Percentiles rank a stretch among this genome's conserved stretches.
Evolutionary conservation across 208 protist species (phyloP).

Genomic region (Crithidia brevicula): DNA sequence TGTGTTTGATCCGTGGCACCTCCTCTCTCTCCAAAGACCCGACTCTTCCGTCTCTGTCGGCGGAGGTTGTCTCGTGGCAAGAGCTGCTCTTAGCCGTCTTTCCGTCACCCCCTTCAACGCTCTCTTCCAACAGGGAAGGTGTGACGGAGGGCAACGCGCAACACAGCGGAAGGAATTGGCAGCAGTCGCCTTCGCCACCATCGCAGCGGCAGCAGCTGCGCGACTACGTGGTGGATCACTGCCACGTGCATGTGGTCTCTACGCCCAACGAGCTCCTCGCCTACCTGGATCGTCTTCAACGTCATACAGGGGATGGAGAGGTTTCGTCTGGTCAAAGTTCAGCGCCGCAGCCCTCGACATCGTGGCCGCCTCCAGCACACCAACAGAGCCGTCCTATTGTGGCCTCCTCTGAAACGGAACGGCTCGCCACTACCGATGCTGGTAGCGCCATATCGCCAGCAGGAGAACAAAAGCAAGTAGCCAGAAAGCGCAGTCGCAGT

Average conservation of each 20-base stretch:
- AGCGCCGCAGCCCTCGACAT: too few relatives aligned
- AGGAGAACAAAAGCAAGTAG: too few relatives aligned
- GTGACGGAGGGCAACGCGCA: too few relatives aligned
- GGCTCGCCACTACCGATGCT: too few relatives aligned
- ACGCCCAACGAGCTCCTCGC: conserved; percentile 45
- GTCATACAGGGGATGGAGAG: too few relatives aligned
- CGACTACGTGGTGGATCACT: conserved; percentile 31
- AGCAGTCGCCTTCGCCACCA: not conserved
- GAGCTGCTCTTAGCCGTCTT: not conserved
- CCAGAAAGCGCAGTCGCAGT: not conserved
- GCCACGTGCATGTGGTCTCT: conserved; percentile 30
- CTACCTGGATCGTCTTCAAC: conserved; percentile 30
- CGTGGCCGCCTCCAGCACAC: too few relatives aligned
- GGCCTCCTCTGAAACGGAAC: too few relatives aligned
- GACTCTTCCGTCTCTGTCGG: not conserved
- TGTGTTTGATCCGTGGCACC: conserved; percentile 23
- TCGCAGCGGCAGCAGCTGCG: conserved; percentile 16
- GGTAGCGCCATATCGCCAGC: too few relatives aligned
- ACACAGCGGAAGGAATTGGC: too few relatives aligned
- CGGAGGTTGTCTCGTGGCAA: conserved; percentile 5
- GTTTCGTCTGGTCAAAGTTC: too few relatives aligned
- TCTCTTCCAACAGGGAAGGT: not conserved
- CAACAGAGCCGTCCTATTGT: too few relatives aligned
- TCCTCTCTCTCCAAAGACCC: not conserved
- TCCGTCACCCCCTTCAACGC: not conserved